Evolutionary conservation across 106 monocot genomes (phyloP).

Genomic region (Apostasia shenzhenica): DNA sequence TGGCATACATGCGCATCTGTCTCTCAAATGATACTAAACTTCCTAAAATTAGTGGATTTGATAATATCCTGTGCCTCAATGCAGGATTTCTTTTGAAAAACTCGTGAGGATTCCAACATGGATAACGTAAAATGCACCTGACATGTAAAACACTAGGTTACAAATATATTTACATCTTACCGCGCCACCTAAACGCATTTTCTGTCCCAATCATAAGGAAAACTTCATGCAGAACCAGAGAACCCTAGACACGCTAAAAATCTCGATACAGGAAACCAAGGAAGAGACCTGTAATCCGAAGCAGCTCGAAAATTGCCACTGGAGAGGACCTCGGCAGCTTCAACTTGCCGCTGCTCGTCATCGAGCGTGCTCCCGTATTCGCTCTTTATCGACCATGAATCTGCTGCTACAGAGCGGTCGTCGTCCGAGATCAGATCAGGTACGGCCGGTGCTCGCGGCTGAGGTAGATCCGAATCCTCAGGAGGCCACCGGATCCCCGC

Average conservation of each 20-base stretch:
- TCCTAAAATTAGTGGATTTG: no score
- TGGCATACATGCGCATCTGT: no score
- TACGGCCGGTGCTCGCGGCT: conserved; percentile 9
- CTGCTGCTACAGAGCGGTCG: conserved; percentile 90
- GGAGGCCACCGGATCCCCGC: conserved; percentile 47
- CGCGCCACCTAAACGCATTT: not conserved
- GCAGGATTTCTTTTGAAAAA: no score
- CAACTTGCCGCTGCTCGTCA: conserved; percentile 87
- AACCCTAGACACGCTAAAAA: not conserved
- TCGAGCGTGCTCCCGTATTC: conserved; percentile 94
- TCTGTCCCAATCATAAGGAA: not conserved
- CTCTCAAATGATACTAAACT: no score
- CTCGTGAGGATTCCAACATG: no score
- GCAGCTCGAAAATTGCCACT: conserved; percentile 43
- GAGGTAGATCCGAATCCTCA: conserved; percentile 40
- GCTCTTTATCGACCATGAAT: conserved; percentile 98
- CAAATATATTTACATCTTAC: no score
- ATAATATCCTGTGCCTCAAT: no score
- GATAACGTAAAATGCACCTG: no score
- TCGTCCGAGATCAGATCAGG: conserved; percentile 77
- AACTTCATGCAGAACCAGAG: not conserved
- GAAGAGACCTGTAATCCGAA: conserved; percentile 75
- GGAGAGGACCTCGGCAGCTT: conserved; percentile 64
- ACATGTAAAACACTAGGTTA: no score
- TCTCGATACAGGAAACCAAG: not conserved